These are phyloP conservation scores for Fusarium agapanthi DNA, from an alignment of 2,329 filamentous ascomycete species.

Conservation along the genomic window DNA sequence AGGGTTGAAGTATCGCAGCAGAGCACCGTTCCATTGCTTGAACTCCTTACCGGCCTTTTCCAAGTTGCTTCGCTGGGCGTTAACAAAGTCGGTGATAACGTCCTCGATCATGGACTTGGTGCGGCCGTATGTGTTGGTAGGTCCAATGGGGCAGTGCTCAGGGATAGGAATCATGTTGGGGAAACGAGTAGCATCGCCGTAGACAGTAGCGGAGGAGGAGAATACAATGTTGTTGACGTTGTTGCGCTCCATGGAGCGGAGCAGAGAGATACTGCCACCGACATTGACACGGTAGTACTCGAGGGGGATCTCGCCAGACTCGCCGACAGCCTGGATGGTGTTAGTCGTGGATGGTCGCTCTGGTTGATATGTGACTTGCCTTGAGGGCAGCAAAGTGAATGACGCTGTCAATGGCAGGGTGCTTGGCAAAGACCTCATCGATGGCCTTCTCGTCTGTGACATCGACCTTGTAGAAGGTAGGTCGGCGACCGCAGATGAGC, in stretches of 20 bases:
- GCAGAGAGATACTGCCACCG: conserved; percentile 86
- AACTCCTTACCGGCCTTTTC: conserved; percentile 80
- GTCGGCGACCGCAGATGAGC: conserved; percentile 87
- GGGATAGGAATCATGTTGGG: conserved; percentile 99
- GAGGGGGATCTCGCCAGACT: conserved; percentile 91
- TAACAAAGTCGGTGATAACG: conserved; percentile 90
- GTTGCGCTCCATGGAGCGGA: conserved; percentile 87
- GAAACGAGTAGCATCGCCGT: conserved; percentile 96
- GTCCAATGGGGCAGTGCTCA: conserved; percentile 93
- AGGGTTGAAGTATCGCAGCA: conserved; percentile 98
- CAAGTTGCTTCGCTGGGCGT: conserved; percentile 83
- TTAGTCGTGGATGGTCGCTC: conserved; percentile 7
- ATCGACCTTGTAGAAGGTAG: conserved; percentile 85
- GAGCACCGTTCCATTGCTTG: conserved; percentile 89
- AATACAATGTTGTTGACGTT: conserved; percentile 98
- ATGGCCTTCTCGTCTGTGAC: conserved; percentile 86
- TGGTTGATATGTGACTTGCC: conserved; percentile 57
- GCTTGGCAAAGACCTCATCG: conserved; percentile 85
- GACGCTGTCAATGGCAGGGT: conserved; percentile 95
- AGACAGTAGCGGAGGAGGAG: conserved; percentile 97
- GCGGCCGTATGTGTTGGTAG: conserved; percentile 97
- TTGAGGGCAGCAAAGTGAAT: conserved; percentile 99
- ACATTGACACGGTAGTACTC: conserved; percentile 99
- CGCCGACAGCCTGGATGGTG: conserved; percentile 82
- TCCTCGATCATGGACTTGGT: conserved; percentile 94